phyloP scores from a whole-genome alignment of 2,329 filamentous ascomycete genomes.

The Ceratocystis albifundus region DNA sequence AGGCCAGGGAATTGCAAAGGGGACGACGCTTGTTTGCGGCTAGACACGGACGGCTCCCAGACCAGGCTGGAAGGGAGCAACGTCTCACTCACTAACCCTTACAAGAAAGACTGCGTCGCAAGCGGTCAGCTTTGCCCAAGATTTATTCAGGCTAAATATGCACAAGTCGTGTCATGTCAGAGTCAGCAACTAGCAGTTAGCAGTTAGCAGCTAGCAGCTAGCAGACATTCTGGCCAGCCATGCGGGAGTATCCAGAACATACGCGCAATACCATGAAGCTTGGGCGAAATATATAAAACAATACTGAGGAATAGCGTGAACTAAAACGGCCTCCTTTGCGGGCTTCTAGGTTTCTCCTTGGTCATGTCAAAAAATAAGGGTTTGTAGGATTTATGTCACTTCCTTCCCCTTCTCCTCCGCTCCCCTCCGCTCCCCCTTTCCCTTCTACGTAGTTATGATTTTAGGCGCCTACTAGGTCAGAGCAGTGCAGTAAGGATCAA shows the following conservation, averaged over 20 bases:
- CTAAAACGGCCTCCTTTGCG: background rate
- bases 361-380: background rate
- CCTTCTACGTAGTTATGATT: background rate
- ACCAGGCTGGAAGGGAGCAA: too few species aligned
- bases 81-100: background rate
- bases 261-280: background rate
- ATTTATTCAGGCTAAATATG: background rate
- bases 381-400: background rate
- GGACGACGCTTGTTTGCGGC: too few species aligned
- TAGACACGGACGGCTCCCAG: too few species aligned
- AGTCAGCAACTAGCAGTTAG: background rate
- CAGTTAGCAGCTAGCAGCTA: too few species aligned
- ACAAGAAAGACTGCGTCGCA: background rate
- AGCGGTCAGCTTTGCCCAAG: background rate
- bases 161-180: conserved; percentile 5
- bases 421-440: too few species aligned
- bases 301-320: too few species aligned
- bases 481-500: background rate
- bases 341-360: background rate
- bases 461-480: background rate
- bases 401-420: background rate
- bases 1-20: too few species aligned
- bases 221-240: background rate
- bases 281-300: too few species aligned
- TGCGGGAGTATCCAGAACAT: background rate